Evolutionary conservation across 2,329 filamentous ascomycete genomes (phyloP).

Genomic region (Pezicula neosporulosa): DNA sequence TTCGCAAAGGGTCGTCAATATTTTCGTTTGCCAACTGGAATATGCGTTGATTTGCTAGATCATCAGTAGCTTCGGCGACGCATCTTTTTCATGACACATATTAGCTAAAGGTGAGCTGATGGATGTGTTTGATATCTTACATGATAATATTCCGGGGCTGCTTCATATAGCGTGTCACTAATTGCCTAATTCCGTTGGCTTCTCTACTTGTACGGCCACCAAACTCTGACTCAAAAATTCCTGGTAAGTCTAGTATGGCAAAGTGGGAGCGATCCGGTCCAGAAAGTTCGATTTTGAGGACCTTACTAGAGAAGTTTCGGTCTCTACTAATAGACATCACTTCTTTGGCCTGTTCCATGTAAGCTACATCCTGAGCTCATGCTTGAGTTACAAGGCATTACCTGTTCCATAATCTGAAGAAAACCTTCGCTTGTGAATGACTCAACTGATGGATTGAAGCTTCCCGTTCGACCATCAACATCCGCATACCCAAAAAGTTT

Average conservation of each 20-base stretch:
- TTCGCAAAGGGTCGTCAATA: constrained; percentile 25
- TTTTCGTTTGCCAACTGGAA: constrained; percentile 23
- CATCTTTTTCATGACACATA: constrained; percentile 21
- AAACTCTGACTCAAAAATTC: constrained; percentile 23
- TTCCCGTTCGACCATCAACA: constrained; percentile 19
- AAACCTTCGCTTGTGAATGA: constrained; percentile 28
- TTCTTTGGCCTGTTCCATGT: constrained; percentile 12
- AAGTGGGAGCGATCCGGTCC: constrained; percentile 34
- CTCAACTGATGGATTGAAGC: constrained; percentile 6
- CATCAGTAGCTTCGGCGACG: constrained; percentile 28
- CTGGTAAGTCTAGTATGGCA: constrained; percentile 35
- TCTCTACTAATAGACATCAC: constrained; percentile 29
- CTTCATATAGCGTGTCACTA: constrained; percentile 34
- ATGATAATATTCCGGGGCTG: constrained; percentile 34
- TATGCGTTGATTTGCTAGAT: constrained; percentile 29
- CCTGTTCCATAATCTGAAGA: constrained; percentile 26
- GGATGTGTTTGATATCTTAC: constrained; percentile 20
- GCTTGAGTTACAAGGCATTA: constrained; percentile 8
- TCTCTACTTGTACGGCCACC: constrained; percentile 27
- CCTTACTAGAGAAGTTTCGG: constrained; percentile 34
- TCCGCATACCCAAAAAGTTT: constrained; percentile 10
- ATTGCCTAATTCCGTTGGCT: constrained; percentile 23
- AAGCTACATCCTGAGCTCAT: background rate
- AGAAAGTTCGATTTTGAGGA: constrained; percentile 34
- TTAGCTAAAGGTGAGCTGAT: background rate